phyloP scores from a whole-genome alignment of 306 rosid genomes.

The Mimosa bimucronata region DNA sequence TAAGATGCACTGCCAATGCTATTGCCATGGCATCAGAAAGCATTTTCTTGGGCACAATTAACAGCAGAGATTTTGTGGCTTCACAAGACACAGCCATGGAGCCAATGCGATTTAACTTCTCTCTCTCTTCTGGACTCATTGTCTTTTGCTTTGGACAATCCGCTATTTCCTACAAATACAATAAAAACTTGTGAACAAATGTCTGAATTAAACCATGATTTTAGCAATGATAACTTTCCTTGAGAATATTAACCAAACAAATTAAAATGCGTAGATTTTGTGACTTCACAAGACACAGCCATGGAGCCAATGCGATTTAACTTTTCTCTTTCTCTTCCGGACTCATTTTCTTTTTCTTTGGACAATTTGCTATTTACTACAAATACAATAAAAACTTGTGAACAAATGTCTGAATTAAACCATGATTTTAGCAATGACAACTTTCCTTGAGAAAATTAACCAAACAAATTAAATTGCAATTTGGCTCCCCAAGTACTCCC shows the following conservation, averaged over 20 bases:
- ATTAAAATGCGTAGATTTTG: no score
- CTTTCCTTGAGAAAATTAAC: background rate
- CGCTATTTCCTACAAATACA: background rate
- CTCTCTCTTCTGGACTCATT: background rate
- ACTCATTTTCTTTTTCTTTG: background rate
- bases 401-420: background rate
- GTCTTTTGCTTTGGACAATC: background rate
- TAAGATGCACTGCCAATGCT: background rate
- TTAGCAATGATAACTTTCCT: no score
- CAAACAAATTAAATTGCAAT: background rate
- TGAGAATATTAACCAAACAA: no score
- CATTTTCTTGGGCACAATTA: background rate
- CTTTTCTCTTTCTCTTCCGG: background rate
- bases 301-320: background rate
- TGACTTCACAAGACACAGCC: background rate
- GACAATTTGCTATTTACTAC: background rate
- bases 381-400: background rate
- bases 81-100: background rate
- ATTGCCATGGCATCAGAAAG: background rate
- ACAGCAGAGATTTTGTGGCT: background rate
- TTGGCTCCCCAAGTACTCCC: constrained; percentile 3
- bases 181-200: background rate
- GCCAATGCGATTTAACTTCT: background rate
- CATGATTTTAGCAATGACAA: background rate
- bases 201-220: background rate